Percentiles rank a stretch among this genome's conserved stretches.
phyloP scores from a whole-genome alignment of 768 basidiomycete species.

The Podaxis sp. region DNA sequence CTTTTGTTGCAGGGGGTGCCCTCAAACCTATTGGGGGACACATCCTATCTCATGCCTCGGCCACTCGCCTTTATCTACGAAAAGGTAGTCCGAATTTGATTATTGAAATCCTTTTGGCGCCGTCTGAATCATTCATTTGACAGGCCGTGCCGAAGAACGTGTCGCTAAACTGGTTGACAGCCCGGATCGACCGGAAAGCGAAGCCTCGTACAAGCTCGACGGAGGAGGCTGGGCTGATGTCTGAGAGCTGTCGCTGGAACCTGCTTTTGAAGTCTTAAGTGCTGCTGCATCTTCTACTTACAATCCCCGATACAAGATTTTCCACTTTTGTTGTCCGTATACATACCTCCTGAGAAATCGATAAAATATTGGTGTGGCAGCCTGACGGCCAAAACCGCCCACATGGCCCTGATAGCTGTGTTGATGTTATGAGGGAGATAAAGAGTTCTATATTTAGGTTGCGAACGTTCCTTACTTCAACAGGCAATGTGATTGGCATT shows the following conservation, averaged over 20 bases:
- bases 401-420: background rate
- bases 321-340: background rate
- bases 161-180: constrained; percentile 90
- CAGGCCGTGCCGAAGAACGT: constrained; percentile 87
- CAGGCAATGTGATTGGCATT: background rate
- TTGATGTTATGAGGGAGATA: too few species aligned
- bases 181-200: constrained; percentile 86
- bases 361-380: background rate
- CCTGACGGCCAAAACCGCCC: background rate
- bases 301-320: background rate
- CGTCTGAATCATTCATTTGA: background rate
- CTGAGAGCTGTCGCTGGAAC: constrained; percentile 27
- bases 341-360: background rate
- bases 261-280: background rate
- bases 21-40: constrained; percentile 91
- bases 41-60: constrained; percentile 87
- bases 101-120: background rate
- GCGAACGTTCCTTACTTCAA: background rate
- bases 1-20: constrained; percentile 92
- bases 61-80: constrained; percentile 83
- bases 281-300: background rate
- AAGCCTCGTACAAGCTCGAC: constrained; percentile 88
- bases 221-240: constrained; percentile 91
- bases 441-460: background rate
- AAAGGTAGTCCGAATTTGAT: constrained; percentile 54